These are phyloP conservation scores for Psilocybe mexicana DNA, from an alignment of 1,284 basidiomycete species.

Conservation along the genomic window DNA sequence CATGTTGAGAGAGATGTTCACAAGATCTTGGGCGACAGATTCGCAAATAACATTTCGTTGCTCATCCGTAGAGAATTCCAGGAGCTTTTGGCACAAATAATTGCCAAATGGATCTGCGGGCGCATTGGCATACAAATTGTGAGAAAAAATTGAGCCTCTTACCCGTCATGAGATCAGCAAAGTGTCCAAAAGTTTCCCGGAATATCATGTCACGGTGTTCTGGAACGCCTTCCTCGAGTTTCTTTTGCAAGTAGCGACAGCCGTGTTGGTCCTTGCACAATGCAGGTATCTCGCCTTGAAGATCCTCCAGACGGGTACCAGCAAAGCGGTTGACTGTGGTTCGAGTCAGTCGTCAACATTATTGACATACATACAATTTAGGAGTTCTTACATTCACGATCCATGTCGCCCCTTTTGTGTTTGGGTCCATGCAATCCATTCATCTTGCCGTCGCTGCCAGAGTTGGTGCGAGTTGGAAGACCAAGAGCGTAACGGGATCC, in stretches of 20 bases:
- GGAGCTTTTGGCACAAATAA: conserved; percentile 97
- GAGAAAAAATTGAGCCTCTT: conserved; percentile 20
- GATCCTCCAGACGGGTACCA: conserved; percentile 92
- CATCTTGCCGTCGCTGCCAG: conserved; percentile 69
- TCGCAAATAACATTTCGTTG: conserved; percentile 98
- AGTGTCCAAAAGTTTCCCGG: conserved; percentile 96
- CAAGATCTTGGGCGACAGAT: conserved; percentile 94
- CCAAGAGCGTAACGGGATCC: conserved; percentile 75
- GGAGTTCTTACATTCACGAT: conserved; percentile 71
- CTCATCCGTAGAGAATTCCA: conserved; percentile 98
- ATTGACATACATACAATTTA: conserved; percentile 7
- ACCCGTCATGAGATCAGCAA: conserved; percentile 98
- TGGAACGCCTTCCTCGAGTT: conserved; percentile 92
- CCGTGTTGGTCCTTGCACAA: conserved; percentile 99
- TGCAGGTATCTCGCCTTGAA: conserved; percentile 90
- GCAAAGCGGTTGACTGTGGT: conserved; percentile 87
- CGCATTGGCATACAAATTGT: background rate
- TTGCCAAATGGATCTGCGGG: conserved; percentile 94
- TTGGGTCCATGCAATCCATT: conserved; percentile 89
- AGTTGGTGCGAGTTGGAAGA: conserved; percentile 50
- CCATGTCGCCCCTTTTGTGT: conserved; percentile 91
- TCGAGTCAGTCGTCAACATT: background rate
- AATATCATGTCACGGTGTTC: conserved; percentile 99
- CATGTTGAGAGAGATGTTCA: conserved; percentile 99
- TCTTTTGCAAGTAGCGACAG: conserved; percentile 98